These are phyloP conservation scores for Neocucurbitaria cava DNA, from an alignment of 2,329 filamentous ascomycete genomes.

Conservation along the genomic window DNA sequence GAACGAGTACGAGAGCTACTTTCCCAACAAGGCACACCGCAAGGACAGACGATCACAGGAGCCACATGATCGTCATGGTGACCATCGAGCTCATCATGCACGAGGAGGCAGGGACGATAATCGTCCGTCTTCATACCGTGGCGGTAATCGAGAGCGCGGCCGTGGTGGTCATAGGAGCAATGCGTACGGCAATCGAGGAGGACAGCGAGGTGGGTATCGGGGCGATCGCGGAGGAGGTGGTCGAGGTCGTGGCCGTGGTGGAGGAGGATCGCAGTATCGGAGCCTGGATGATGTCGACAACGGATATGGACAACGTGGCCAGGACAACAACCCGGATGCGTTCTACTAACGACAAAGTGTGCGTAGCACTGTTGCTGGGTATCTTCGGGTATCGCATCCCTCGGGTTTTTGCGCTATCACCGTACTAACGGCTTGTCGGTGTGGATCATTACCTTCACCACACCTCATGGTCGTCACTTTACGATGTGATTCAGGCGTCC, in stretches of 20 bases:
- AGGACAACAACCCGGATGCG: constrained; percentile 42
- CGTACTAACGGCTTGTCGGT: not conserved
- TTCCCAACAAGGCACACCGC: constrained; percentile 64
- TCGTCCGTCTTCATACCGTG: constrained; percentile 34
- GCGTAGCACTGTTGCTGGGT: not conserved
- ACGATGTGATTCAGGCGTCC: not conserved
- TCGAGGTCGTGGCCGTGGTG: constrained; percentile 41
- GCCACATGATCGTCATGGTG: constrained; percentile 53
- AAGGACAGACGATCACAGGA: constrained; percentile 40
- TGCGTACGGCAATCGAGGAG: constrained; percentile 39
- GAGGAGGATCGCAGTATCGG: constrained; percentile 48
- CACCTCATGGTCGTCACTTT: not conserved
- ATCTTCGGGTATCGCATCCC: not conserved
- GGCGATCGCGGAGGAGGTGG: constrained; percentile 43
- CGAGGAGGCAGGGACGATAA: constrained; percentile 34
- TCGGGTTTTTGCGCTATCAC: not conserved
- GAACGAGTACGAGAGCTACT: constrained; percentile 68
- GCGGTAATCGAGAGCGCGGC: constrained; percentile 43
- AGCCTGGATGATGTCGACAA: constrained; percentile 54
- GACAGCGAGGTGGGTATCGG: constrained; percentile 52
- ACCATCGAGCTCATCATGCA: constrained; percentile 32
- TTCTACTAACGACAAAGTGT: constrained; percentile 32
- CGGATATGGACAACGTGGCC: constrained; percentile 34
- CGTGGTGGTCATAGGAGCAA: constrained; percentile 37
- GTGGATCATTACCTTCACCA: not conserved